These are phyloP conservation scores for Backusella psychrophila DNA, from an alignment of 192 early-diverging fungal species.

Conservation along the genomic window DNA sequence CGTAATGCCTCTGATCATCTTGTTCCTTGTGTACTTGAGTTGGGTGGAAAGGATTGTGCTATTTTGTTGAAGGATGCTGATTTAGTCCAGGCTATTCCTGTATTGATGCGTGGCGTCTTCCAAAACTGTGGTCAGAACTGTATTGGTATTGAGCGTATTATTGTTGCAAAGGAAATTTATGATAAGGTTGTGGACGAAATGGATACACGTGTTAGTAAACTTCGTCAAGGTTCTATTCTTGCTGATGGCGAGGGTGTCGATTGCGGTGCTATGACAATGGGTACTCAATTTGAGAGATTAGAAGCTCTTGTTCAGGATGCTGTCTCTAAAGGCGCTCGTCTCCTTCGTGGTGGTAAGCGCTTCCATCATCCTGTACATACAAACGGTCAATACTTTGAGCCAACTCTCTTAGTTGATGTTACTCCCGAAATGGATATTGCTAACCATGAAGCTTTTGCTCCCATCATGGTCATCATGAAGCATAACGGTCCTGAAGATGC, in stretches of 20 bases:
- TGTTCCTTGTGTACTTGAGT: slow-evolving; percentile 84
- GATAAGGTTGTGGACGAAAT: slow-evolving; percentile 68
- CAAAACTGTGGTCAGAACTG: slow-evolving; percentile 92
- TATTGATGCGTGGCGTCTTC: slow-evolving; percentile 81
- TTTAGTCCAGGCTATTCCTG: slow-evolving; percentile 61
- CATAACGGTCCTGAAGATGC: slow-evolving; percentile 68
- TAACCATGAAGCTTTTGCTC: slow-evolving; percentile 76
- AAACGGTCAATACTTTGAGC: slow-evolving; percentile 76
- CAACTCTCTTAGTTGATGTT: slow-evolving; percentile 80
- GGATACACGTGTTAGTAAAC: slow-evolving; percentile 47
- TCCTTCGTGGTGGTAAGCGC: slow-evolving; percentile 67
- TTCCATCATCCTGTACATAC: slow-evolving; percentile 70
- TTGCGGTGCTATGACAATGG: slow-evolving; percentile 84
- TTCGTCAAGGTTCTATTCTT: slow-evolving; percentile 71
- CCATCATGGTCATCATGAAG: slow-evolving; percentile 78
- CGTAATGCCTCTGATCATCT: slow-evolving; percentile 64
- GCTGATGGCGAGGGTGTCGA: slow-evolving; percentile 66
- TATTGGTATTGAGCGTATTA: slow-evolving; percentile 83
- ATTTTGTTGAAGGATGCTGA: slow-evolving; percentile 77
- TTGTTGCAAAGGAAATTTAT: slow-evolving; percentile 68
- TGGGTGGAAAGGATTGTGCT: slow-evolving; percentile 89
- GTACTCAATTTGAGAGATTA: slow-evolving; percentile 53
- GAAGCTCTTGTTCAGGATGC: slow-evolving; percentile 72
- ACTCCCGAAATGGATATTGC: slow-evolving; percentile 75
- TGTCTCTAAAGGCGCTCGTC: slow-evolving; percentile 70